Conservation (phyloP, 495 filamentous ascomycete species). For the Hypoxylon trugodes region DNA sequence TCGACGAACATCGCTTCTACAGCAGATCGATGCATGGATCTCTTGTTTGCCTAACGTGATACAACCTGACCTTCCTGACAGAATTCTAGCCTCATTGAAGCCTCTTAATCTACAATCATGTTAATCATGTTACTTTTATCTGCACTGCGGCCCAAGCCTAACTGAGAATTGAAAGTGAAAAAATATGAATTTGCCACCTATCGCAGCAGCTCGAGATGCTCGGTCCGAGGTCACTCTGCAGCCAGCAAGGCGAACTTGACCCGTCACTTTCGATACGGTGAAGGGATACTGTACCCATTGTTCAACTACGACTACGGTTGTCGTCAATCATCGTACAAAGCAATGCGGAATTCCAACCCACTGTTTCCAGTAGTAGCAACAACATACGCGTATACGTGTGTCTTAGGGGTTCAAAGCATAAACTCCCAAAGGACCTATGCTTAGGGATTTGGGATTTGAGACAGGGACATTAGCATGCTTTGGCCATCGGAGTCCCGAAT, state of each 20-base stretch:
- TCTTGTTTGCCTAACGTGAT: not conserved
- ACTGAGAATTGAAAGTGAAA: too few relatives aligned
- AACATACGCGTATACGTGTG: too few relatives aligned
- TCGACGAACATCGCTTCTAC: constrained; percentile 23
- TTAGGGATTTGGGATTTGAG: constrained; percentile 6
- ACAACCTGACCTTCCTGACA: not conserved
- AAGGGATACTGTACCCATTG: not conserved
- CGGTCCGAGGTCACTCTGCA: not conserved
- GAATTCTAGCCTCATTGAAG: not conserved
- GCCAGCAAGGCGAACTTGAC: not conserved
- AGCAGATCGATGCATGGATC: constrained; percentile 26
- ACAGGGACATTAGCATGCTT: constrained; percentile 18
- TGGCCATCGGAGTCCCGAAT: constrained; percentile 20
- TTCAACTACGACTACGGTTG: not conserved
- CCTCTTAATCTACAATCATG: not conserved
- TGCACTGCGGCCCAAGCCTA: not conserved
- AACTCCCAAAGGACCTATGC: constrained; percentile 1
- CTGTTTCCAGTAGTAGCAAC: not conserved
- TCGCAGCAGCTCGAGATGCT: not conserved
- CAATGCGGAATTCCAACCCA: not conserved
- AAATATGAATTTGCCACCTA: not conserved
- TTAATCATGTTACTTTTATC: too few relatives aligned
- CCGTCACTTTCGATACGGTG: not conserved
- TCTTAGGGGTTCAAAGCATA: constrained; percentile 2
- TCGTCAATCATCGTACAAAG: not conserved